Base-by-base conservation (phyloP, 768 basidiomycete genomes). In the Baorangia bicolor region DNA sequence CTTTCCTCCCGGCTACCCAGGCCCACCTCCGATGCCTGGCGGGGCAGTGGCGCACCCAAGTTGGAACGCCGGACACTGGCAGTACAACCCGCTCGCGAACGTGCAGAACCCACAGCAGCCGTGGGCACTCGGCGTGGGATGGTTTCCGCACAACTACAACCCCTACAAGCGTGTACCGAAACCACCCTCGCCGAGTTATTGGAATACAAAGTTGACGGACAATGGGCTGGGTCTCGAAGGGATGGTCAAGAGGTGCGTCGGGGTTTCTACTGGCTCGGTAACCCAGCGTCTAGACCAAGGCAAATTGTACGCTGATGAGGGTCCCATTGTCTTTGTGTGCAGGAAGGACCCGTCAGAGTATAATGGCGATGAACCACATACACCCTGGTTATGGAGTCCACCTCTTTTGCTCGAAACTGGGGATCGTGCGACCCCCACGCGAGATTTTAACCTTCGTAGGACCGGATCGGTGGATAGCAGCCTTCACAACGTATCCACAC, bases 361-460 rank as follows among this genome's bases (percentile, higher is more conserved):
- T 69, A 72, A 54, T 12, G 73, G 74, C 20, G 72, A 73, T 18
- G 73, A 70, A 16, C 72, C 75, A 7, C 75, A 79, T 14, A 89
- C 88, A 0, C 88, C 88, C 9, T 90, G 88, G 88, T 78, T 88
- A 53, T 90, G 88, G 88, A 84, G 78, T 69, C 81, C 86, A 25
- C 65, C 77, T 34, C 72, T 73, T 53, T 72, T 85, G 21, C 65
- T 69, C 8, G 64, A 73, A 37, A 59, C 7, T 28, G 59, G 47
- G 8, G 63, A 68, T 56, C 67, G 69, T 18, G 67, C 69, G 21
- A 69, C 69, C 0, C 69, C 69, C 0, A 62, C 71, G 18, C 61
- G 61, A 23, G 69, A 71, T 55, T 69, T 67, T 35, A 60, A 64
- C 21, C 42, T 50, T 12, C 71, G 65, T 18, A 59, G 64, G 25